Conservation (phyloP, 2,329 filamentous ascomycete species). For the Sporothrix pallida region DNA sequence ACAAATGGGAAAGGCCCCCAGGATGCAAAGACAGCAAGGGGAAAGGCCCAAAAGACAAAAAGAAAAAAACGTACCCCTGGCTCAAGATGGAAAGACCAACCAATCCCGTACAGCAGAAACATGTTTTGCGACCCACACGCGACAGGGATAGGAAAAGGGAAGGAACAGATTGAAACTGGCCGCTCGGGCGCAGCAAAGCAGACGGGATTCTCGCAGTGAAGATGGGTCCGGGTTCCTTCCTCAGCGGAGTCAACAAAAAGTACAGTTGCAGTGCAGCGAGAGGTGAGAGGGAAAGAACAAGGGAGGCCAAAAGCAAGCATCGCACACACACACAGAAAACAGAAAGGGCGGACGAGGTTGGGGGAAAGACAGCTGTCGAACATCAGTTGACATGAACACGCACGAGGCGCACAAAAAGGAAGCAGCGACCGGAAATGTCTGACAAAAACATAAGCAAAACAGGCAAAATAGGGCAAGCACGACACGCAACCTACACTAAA, state of each 20-base stretch:
- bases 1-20: neutral
- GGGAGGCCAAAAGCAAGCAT: neutral
- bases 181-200: slow-evolving; percentile 23
- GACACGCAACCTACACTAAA: neutral
- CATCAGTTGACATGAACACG: slow-evolving; percentile 23
- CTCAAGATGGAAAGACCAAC: slow-evolving; percentile 4
- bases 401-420: slow-evolving; percentile 12
- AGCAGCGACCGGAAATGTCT: slow-evolving; percentile 4
- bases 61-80: slow-evolving; percentile 29
- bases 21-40: neutral
- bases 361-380: slow-evolving; percentile 22
- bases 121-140: slow-evolving; percentile 19
- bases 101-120: slow-evolving; percentile 17
- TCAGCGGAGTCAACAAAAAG: neutral
- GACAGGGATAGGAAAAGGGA: neutral
- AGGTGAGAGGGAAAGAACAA: neutral
- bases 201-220: slow-evolving; percentile 24
- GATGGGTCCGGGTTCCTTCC: slow-evolving; percentile 14
- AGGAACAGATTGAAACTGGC: slow-evolving; percentile 28
- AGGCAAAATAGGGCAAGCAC: slow-evolving; percentile 12
- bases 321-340: slow-evolving; percentile 6
- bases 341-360: slow-evolving; percentile 14
- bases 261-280: neutral
- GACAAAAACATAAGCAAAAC: slow-evolving; percentile 11
- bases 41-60: neutral